Conservation (phyloP, 495 filamentous ascomycete genomes). For the Podospora bellae-mahoneyi region DNA sequence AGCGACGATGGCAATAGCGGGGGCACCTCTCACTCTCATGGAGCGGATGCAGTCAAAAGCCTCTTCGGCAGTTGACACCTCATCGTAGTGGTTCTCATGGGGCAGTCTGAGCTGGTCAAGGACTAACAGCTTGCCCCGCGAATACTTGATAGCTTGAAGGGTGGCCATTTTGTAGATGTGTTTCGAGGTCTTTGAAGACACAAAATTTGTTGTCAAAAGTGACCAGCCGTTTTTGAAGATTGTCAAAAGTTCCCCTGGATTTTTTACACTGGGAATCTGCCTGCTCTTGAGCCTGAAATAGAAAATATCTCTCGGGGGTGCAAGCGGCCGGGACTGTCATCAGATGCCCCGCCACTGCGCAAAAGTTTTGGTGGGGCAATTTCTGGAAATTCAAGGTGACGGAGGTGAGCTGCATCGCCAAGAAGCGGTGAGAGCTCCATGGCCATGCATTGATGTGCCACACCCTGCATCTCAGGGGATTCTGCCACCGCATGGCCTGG, state of each 20-base stretch:
- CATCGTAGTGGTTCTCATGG: slow-evolving; percentile 76
- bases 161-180: slow-evolving; percentile 36
- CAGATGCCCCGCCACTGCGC: slow-evolving; percentile 12
- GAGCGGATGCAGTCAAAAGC: slow-evolving; percentile 89
- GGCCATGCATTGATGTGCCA: background rate
- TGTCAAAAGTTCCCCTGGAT: background rate
- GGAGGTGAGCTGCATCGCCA: slow-evolving; percentile 6
- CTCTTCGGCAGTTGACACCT: slow-evolving; percentile 69
- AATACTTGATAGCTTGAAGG: slow-evolving; percentile 86
- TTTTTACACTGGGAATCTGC: slow-evolving; percentile 27
- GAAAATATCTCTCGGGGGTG: slow-evolving; percentile 9
- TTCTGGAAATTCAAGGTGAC: background rate
- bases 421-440: slow-evolving; percentile 10
- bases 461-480: slow-evolving; percentile 2
- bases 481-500: slow-evolving; percentile 9
- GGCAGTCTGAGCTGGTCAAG: slow-evolving; percentile 88
- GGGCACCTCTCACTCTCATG: slow-evolving; percentile 79
- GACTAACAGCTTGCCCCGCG: slow-evolving; percentile 71
- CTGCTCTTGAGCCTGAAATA: slow-evolving; percentile 3
- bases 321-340: background rate
- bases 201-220: background rate
- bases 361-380: slow-evolving; percentile 15
- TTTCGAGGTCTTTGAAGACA: background rate
- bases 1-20: slow-evolving; percentile 95
- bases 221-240: background rate